Conservation (phyloP, 768 basidiomycete genomes). For the Mycena venus region DNA sequence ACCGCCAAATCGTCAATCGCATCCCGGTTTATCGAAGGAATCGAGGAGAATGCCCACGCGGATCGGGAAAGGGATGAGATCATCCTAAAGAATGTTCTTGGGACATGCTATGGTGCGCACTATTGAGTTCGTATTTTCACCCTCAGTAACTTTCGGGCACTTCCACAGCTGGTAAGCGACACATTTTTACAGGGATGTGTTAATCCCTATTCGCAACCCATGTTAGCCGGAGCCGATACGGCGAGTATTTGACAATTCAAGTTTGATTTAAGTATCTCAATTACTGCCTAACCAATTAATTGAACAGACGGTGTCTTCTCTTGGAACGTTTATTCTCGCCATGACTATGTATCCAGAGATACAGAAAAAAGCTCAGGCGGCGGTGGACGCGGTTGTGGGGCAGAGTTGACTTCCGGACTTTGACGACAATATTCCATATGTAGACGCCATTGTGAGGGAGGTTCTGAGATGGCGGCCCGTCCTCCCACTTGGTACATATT, state of each 20-base stretch:
- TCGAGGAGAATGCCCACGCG: constrained; percentile 5
- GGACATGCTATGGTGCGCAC: constrained; percentile 7
- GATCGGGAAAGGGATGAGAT: neutral
- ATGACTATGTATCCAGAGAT: constrained; percentile 31
- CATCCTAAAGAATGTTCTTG: neutral
- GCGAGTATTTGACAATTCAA: neutral
- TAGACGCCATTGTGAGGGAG: constrained; percentile 33
- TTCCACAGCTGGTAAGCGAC: constrained; percentile 5
- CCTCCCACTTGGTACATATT: neutral
- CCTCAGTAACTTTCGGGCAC: neutral
- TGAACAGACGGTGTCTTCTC: neutral
- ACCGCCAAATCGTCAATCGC: constrained; percentile 34
- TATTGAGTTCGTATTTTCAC: neutral
- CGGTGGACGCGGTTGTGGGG: constrained; percentile 34
- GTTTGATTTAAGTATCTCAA: too few species aligned
- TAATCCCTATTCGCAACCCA: neutral
- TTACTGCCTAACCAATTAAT: neutral
- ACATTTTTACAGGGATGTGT: neutral
- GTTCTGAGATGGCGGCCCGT: constrained; percentile 35
- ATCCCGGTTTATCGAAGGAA: constrained; percentile 26
- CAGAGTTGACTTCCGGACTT: constrained; percentile 31
- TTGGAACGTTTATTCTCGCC: constrained; percentile 31
- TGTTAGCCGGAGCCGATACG: constrained; percentile 19
- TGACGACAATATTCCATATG: constrained; percentile 32
- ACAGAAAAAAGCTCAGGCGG: constrained; percentile 29